These are phyloP conservation scores for Saccharomyces hybrid DNA, from an alignment of 1,139 yeast species.

Conservation along the genomic window DNA sequence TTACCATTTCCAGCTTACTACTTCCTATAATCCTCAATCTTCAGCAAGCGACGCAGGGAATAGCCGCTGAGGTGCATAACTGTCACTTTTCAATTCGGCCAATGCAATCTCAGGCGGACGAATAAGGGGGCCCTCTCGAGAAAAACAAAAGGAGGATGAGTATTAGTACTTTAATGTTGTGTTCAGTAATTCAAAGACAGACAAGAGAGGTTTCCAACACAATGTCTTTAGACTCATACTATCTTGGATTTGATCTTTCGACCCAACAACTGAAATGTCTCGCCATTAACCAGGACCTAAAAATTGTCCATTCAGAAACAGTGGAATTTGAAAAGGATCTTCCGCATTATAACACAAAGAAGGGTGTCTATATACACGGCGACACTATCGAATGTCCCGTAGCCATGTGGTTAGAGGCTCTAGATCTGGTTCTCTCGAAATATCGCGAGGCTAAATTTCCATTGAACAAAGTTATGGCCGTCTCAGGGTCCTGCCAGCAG, in stretches of 20 bases:
- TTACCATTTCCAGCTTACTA: not conserved
- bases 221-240: constrained; percentile 26
- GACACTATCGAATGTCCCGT: constrained; percentile 68
- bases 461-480: constrained; percentile 53
- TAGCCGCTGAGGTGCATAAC: not conserved
- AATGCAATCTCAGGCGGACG: not conserved
- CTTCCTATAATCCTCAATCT: not conserved
- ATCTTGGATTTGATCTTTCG: constrained; percentile 76
- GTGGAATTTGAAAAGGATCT: constrained; percentile 69
- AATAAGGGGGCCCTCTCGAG: not conserved
- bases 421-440: constrained; percentile 52
- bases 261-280: constrained; percentile 84
- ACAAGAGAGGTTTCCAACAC: not conserved
- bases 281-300: constrained; percentile 49
- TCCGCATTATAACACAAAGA: constrained; percentile 50
- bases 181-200: too few species aligned
- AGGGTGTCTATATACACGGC: constrained; percentile 60
- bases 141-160: not conserved
- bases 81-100: not conserved
- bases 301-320: constrained; percentile 48
- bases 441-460: constrained; percentile 41
- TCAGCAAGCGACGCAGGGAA: not conserved
- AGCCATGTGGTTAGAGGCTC: constrained; percentile 80
- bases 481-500: constrained; percentile 87
- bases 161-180: not conserved